A percentile compares a stretch with the other conserved stretches of the same genome.
These are phyloP conservation scores for Lichtheimia ornata DNA, from an alignment of 371 early-diverging fungal species.

Conservation along the genomic window DNA sequence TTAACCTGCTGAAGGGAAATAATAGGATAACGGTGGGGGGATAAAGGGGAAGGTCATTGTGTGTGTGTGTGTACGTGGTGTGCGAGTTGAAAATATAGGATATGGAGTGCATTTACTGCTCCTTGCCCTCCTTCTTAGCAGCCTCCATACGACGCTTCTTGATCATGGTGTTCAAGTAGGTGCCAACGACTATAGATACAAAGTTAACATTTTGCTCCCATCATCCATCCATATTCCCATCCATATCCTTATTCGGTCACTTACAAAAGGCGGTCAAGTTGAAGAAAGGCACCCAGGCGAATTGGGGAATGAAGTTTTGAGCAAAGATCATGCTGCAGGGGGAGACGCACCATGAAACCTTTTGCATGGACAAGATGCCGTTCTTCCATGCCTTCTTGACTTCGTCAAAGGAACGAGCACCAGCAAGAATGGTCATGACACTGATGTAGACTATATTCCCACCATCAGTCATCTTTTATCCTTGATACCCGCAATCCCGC, in stretches of 20 bases:
- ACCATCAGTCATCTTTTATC: background rate
- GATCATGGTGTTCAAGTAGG: conserved; percentile 79
- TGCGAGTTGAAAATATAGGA: too few species aligned
- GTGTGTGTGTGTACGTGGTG: too few species aligned
- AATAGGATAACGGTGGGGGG: too few species aligned
- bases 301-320: conserved; percentile 72
- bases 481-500: background rate
- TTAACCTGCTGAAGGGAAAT: too few species aligned
- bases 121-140: conserved; percentile 29
- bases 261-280: conserved; percentile 76
- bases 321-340: conserved; percentile 78
- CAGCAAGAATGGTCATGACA: conserved; percentile 83
- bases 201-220: conserved; percentile 4
- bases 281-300: conserved; percentile 91
- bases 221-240: background rate
- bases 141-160: conserved; percentile 60
- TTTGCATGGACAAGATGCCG: conserved; percentile 76
- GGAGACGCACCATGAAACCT: conserved; percentile 80
- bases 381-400: conserved; percentile 55
- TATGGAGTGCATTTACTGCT: conserved; percentile 21
- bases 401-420: conserved; percentile 57
- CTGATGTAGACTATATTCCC: conserved; percentile 67
- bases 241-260: background rate
- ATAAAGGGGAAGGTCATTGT: too few species aligned
- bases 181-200: conserved; percentile 62